Conservation (phyloP, 768 basidiomycete species). For the Boletus patriciae region DNA sequence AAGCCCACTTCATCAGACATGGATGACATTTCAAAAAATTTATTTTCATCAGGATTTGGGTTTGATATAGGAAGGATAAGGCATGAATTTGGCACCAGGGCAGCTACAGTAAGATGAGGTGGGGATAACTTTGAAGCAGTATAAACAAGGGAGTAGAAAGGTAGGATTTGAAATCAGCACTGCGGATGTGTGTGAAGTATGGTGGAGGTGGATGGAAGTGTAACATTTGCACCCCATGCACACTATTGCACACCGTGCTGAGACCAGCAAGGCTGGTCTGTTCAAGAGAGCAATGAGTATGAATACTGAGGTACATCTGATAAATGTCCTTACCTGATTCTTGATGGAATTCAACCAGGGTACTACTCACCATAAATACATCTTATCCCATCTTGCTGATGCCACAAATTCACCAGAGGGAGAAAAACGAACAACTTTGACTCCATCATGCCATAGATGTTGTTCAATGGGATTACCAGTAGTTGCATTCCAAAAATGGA, state of each 20-base stretch:
- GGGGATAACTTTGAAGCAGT: not conserved
- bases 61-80: not conserved
- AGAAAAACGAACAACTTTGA: not conserved
- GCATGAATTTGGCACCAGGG: no score
- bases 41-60: not conserved
- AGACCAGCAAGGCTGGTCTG: not conserved
- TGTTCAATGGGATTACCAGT: not conserved
- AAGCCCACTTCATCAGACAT: no score
- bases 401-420: no score
- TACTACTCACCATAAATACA: not conserved
- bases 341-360: not conserved
- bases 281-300: not conserved
- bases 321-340: not conserved
- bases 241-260: not conserved
- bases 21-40: not conserved
- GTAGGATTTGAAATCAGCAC: no score
- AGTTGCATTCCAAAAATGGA: slow-evolving; percentile 5
- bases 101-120: not conserved
- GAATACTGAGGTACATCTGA: not conserved
- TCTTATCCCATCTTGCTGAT: no score
- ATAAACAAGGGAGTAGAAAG: not conserved
- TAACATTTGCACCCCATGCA: not conserved
- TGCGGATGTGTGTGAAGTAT: not conserved
- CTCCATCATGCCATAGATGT: not conserved
- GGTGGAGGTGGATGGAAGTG: not conserved